Conservation (phyloP, 2,329 filamentous ascomycete genomes). For the Boeremia lycopersici region DNA sequence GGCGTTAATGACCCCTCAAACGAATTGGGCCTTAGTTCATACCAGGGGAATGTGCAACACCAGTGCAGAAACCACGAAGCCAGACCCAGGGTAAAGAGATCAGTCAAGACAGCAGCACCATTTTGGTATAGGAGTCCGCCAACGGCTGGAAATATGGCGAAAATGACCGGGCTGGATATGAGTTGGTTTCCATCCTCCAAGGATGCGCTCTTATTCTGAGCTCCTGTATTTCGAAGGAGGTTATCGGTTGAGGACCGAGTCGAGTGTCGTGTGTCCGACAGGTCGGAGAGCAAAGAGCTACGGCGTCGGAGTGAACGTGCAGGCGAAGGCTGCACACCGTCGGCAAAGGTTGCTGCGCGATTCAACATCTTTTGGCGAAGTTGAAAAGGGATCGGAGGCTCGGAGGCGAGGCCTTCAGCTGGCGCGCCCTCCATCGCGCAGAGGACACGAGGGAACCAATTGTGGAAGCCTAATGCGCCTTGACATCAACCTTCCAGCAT, state of each 20-base stretch:
- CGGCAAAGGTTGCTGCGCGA: conserved; percentile 43
- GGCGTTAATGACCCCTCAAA: conserved; percentile 1
- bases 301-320: conserved; percentile 59
- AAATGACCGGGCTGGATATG: conserved; percentile 79
- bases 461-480: conserved; percentile 12
- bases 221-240: conserved; percentile 54
- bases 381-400: conserved; percentile 35
- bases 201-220: conserved; percentile 40
- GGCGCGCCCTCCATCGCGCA: conserved; percentile 31
- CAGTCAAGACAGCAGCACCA: conserved; percentile 81
- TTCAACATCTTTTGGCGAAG: conserved; percentile 45
- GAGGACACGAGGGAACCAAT: conserved; percentile 7
- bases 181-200: conserved; percentile 68
- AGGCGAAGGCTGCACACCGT: conserved; percentile 33
- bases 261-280: conserved; percentile 70
- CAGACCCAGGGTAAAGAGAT: conserved; percentile 78
- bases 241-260: conserved; percentile 72
- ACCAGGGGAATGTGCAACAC: conserved; percentile 91
- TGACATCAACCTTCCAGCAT: conserved; percentile 16
- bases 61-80: conserved; percentile 89
- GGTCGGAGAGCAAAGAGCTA: conserved; percentile 80
- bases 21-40: conserved; percentile 37
- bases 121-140: conserved; percentile 84
- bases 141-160: conserved; percentile 85
- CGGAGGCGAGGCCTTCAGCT: conserved; percentile 23